phyloP scores from a whole-genome alignment of 1,284 basidiomycete species.

The Cystobasidium slooffiae region DNA sequence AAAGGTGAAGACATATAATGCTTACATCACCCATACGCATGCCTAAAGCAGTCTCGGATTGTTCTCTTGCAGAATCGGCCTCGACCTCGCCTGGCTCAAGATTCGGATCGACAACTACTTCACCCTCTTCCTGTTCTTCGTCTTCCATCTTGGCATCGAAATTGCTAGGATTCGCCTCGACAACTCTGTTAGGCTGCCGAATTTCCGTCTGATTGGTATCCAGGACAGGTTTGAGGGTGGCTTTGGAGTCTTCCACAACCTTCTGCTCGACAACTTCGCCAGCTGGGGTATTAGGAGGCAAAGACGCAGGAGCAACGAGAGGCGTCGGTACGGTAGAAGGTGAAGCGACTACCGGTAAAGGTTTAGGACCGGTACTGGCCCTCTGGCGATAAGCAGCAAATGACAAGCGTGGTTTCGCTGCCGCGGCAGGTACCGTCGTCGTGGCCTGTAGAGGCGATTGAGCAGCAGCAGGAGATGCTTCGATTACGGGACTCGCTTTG shows the following conservation, averaged over 20 bases:
- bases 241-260: too few species aligned
- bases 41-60: constrained; percentile 5
- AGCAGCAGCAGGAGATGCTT: constrained; percentile 1
- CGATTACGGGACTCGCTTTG: background rate
- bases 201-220: background rate
- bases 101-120: constrained; percentile 26
- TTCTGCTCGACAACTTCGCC: too few species aligned
- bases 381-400: constrained; percentile 52
- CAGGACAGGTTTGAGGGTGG: too few species aligned
- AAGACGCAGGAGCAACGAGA: background rate
- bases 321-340: background rate
- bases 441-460: background rate
- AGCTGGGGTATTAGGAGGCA: background rate
- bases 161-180: background rate
- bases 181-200: background rate
- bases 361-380: constrained; percentile 4
- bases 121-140: constrained; percentile 39
- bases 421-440: background rate
- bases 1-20: background rate
- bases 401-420: constrained; percentile 45
- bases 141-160: background rate
- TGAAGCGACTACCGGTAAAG: background rate
- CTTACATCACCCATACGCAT: constrained; percentile 22
- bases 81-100: constrained; percentile 39
- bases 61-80: background rate